These are phyloP conservation scores for Annona cherimola DNA, from an alignment of 164 flowering plant species.

Conservation along the genomic window DNA sequence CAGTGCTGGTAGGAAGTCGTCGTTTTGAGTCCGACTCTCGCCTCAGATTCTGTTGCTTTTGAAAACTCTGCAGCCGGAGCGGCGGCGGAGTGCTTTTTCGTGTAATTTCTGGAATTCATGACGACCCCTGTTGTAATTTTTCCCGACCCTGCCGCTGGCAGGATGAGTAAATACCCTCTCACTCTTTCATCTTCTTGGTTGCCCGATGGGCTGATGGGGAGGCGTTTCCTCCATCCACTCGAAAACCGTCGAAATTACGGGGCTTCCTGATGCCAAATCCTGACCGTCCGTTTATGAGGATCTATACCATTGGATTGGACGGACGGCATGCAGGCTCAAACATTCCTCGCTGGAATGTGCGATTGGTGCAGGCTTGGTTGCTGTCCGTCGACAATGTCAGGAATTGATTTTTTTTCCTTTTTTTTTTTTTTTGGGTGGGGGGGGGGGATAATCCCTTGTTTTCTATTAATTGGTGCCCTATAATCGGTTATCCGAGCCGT, in stretches of 20 bases:
- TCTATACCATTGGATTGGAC: no score
- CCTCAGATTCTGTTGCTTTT: background rate
- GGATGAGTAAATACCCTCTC: constrained; percentile 1
- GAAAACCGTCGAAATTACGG: background rate
- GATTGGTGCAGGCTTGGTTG: no score
- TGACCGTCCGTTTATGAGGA: background rate
- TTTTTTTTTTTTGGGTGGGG: no score
- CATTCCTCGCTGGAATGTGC: no score
- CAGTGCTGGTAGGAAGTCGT: constrained; percentile 59
- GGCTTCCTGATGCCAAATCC: background rate
- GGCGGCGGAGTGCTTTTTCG: background rate
- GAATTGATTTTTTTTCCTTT: no score
- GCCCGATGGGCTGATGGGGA: background rate
- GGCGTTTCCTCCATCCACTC: background rate
- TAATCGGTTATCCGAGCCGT: no score
- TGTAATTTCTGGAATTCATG: background rate
- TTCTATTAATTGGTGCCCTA: no score
- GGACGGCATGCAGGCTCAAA: no score
- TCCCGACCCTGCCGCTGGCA: background rate
- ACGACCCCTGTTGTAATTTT: background rate
- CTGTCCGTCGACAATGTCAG: no score
- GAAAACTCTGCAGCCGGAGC: background rate
- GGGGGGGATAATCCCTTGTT: no score
- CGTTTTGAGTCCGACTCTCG: background rate
- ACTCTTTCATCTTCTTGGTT: background rate